Percentiles rank a stretch among this genome's conserved stretches.
Evolutionary conservation across 768 basidiomycete species (phyloP).

Genomic region (Phylloporus scabripes): DNA sequence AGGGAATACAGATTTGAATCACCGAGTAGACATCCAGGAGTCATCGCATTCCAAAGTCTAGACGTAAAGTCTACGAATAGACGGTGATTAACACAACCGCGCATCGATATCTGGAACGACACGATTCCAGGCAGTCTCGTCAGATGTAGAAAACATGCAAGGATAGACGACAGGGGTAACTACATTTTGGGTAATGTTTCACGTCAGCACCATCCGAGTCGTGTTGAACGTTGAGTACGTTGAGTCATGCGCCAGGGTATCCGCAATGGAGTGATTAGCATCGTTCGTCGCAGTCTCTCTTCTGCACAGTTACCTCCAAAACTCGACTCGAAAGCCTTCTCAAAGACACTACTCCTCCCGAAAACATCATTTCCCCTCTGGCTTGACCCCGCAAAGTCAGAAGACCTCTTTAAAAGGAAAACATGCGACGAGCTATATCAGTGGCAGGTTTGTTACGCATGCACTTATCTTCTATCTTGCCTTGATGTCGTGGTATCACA

Average conservation of each 20-base stretch:
- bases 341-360: constrained; percentile 71
- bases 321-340: constrained; percentile 36
- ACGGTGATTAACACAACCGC: too few relatives aligned
- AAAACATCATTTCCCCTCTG: constrained; percentile 76
- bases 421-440: constrained; percentile 72
- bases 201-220: not conserved
- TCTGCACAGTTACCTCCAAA: constrained; percentile 4
- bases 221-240: too few relatives aligned
- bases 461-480: not conserved
- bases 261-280: constrained; percentile 14
- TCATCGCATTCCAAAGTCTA: too few relatives aligned
- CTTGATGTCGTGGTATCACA: not conserved
- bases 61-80: too few relatives aligned
- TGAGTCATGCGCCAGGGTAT: not conserved
- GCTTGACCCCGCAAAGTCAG: constrained; percentile 57
- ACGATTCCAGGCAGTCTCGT: too few relatives aligned
- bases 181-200: not conserved
- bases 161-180: too few relatives aligned
- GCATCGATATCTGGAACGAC: too few relatives aligned
- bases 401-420: constrained; percentile 49
- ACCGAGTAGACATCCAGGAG: too few relatives aligned
- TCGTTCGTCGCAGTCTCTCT: constrained; percentile 13
- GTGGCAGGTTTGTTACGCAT: constrained; percentile 58
- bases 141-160: too few relatives aligned
- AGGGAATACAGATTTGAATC: too few relatives aligned